These are phyloP conservation scores for Chlamydomonas sphaeroides DNA, from an alignment of 139 green algal species.

Conservation along the genomic window DNA sequence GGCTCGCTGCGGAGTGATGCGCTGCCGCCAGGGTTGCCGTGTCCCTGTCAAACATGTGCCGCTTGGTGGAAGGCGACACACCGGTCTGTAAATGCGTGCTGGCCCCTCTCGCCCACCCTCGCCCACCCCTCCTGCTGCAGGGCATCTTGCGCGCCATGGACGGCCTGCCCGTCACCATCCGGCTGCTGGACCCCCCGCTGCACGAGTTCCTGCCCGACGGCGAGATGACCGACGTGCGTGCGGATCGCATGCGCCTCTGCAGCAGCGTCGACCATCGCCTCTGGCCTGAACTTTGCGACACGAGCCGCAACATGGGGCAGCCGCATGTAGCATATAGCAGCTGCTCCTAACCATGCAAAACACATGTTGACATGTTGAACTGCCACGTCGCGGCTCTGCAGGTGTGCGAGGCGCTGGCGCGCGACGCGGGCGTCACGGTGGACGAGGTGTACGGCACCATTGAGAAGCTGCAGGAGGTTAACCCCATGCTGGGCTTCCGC, in stretches of 20 bases:
- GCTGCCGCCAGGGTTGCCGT: background rate
- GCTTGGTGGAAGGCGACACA: no score
- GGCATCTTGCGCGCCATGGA: constrained; percentile 80
- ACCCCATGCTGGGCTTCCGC: constrained; percentile 76
- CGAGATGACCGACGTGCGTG: constrained; percentile 47
- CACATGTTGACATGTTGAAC: no score
- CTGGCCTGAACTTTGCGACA: no score
- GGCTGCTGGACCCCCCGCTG: constrained; percentile 93
- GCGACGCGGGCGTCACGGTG: constrained; percentile 38
- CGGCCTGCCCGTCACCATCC: constrained; percentile 89
- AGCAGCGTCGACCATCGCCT: no score
- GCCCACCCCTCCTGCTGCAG: background rate
- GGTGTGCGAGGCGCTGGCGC: constrained; percentile 48
- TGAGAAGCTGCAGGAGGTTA: constrained; percentile 52
- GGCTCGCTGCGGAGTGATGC: no score
- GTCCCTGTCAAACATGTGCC: background rate
- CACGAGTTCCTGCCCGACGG: constrained; percentile 94
- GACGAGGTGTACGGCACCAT: constrained; percentile 46
- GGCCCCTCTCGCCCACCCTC: no score
- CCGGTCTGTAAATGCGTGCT: no score
- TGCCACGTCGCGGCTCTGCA: no score
- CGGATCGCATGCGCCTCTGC: no score
- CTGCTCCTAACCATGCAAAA: no score
- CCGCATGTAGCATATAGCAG: no score
- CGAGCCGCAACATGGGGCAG: no score